phyloP scores from a whole-genome alignment of 495 filamentous ascomycete genomes.

The Evansstolkia leycettana region DNA sequence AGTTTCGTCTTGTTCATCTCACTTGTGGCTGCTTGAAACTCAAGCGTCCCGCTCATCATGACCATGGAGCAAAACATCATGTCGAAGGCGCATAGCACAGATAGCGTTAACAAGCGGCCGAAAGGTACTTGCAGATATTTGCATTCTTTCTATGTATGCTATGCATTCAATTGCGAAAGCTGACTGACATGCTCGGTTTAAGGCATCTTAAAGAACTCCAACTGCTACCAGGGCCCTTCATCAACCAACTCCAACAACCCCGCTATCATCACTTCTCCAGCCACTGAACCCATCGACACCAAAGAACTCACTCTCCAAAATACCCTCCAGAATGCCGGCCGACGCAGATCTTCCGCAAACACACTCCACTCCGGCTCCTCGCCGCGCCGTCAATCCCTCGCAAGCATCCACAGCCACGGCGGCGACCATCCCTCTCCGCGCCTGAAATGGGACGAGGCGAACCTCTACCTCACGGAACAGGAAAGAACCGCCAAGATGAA shows the following conservation, averaged over 20 bases:
- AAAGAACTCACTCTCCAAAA: conserved; percentile 89
- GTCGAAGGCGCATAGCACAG: conserved; percentile 1
- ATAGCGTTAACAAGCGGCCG: conserved; percentile 48
- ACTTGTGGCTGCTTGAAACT: too few species aligned
- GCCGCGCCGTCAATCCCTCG: conserved; percentile 58
- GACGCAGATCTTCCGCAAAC: conserved; percentile 67
- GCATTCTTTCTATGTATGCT: not conserved
- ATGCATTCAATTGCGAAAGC: too few species aligned
- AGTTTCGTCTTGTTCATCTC: too few species aligned
- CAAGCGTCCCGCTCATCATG: too few species aligned
- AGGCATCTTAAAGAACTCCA: conserved; percentile 94
- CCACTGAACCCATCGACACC: conserved; percentile 29
- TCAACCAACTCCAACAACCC: conserved; percentile 28
- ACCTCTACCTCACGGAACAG: conserved; percentile 90
- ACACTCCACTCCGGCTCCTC: conserved; percentile 39
- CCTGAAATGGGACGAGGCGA: conserved; percentile 96
- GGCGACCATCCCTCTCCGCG: conserved; percentile 58
- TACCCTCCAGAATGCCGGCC: conserved; percentile 87
- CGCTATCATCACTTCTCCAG: conserved; percentile 11
- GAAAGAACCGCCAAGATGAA: conserved; percentile 95
- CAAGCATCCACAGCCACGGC: conserved; percentile 29
- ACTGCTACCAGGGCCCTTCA: conserved; percentile 28
- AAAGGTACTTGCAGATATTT: conserved; percentile 47
- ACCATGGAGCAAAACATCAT: not conserved
- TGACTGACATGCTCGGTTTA: not conserved